phyloP scores from a whole-genome alignment of 1,284 basidiomycete species.

The Puccinia novopanici region DNA sequence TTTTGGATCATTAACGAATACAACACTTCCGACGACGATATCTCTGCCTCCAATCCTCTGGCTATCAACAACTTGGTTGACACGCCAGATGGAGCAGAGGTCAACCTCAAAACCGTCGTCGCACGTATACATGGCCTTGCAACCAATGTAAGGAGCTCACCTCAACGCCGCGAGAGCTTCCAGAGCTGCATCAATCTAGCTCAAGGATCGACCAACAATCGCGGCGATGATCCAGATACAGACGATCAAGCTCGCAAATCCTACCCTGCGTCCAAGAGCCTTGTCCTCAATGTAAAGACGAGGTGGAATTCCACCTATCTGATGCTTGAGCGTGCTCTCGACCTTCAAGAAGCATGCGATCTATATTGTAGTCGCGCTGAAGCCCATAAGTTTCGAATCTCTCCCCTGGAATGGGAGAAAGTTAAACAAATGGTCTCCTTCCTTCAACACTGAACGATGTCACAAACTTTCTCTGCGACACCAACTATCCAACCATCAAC shows the following conservation, averaged over 20 bases:
- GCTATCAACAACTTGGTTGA: not conserved
- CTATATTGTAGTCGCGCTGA: not conserved
- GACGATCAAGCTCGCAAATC: not conserved
- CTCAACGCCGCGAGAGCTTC: not conserved
- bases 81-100: not conserved
- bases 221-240: not conserved
- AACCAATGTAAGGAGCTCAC: not conserved
- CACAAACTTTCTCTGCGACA: too few relatives aligned
- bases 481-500: too few relatives aligned
- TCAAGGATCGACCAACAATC: too few relatives aligned
- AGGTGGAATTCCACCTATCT: too few relatives aligned
- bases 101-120: too few relatives aligned
- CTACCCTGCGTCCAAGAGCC: too few relatives aligned
- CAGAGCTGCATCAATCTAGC: too few relatives aligned
- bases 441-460: too few relatives aligned
- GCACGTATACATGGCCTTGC: conserved; percentile 10
- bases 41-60: not conserved
- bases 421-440: conserved; percentile 6
- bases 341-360: too few relatives aligned
- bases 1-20: not conserved
- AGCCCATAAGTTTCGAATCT: not conserved
- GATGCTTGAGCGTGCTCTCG: not conserved
- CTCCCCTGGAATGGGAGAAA: conserved; percentile 7
- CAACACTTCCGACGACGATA: not conserved
- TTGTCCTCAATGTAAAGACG: not conserved